phyloP scores from a whole-genome alignment of 2,329 filamentous ascomycete genomes.

The Chalara sp. region DNA sequence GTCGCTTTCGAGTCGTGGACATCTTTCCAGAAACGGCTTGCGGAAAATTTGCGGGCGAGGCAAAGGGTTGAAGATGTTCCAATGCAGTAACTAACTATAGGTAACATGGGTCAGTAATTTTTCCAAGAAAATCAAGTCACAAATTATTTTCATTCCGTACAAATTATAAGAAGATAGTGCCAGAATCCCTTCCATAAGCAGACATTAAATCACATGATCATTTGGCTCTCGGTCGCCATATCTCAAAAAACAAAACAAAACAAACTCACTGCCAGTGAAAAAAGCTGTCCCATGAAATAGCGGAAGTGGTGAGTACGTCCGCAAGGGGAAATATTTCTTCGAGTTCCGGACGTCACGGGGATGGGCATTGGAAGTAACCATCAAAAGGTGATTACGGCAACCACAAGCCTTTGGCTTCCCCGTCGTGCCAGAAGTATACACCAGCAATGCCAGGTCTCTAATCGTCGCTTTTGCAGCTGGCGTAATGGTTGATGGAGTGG shows the following conservation, averaged over 20 bases:
- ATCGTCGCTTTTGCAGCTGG: constrained; percentile 28
- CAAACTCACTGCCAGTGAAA: no score
- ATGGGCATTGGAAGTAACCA: constrained; percentile 30
- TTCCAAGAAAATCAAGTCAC: no score
- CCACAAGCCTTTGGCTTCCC: constrained; percentile 39
- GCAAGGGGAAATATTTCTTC: constrained; percentile 35
- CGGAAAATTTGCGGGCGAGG: constrained; percentile 37
- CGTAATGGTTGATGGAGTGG: constrained; percentile 8
- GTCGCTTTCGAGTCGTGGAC: constrained; percentile 35
- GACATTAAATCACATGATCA: no score
- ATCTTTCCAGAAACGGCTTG: constrained; percentile 38
- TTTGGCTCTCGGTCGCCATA: no score
- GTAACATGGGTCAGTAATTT: no score
- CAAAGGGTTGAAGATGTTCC: constrained; percentile 36
- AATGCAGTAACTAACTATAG: constrained; percentile 23
- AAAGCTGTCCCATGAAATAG: constrained; percentile 34
- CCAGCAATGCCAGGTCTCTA: constrained; percentile 31
- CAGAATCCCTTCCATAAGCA: no score
- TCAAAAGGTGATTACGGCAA: constrained; percentile 31
- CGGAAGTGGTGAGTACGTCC: constrained; percentile 39
- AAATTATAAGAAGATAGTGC: no score
- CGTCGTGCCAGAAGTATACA: constrained; percentile 43
- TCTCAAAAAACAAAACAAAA: no score
- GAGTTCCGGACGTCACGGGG: constrained; percentile 30
- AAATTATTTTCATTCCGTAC: no score